Base-by-base conservation (phyloP, 805 yeast genomes). In the Ogataea ganodermae region DNA sequence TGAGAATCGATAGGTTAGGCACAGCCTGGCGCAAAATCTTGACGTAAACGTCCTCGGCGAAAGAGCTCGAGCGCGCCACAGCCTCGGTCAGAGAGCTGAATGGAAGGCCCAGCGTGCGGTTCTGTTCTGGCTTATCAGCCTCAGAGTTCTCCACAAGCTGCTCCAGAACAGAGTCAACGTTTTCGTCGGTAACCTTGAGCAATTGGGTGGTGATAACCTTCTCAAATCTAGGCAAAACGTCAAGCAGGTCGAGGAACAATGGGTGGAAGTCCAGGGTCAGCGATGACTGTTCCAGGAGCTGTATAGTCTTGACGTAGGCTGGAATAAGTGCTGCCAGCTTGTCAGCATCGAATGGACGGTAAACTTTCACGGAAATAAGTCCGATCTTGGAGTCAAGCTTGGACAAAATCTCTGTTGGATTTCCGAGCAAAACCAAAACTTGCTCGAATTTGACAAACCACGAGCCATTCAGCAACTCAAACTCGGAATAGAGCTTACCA, bases 161-260 rank as follows among this genome's bases (percentile, higher is more conserved):
- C 3, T 73, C 60, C 18, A 84, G 59, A 13, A 79, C 71, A 18
- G 70, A 63, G 10, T 63, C 68, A 17, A 76, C 74, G 45, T 78
- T 70, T 6, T 59, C 58, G 26, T 64, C 65, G 47, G 68, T 69
- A 37, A 76, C 69, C 17, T 64, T 48, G 24, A 80, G 76, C 42
- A 77, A 66, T 49, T 82, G 86, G 61, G 79, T 73, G 17, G 84
- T 74, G 41, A 86, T 78, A 14, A 90, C 70, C 60, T 73, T 65
- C 55, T 69, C 64, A 51, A 86, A 63, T 42, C 69, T 49, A 56
- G 73, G 62, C 67, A 77, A 71, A 42, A 80, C 80, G 42, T 81
- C 76, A 65, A 90, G 79, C 55, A 89, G 79, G 61, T 90, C 96
- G 55, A 90, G 76, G 55, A 86, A 73, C 35, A 90, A 72, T 3